Base-by-base conservation (phyloP, 2,329 filamentous ascomycete species). In the Colletotrichum chlorophyti region DNA sequence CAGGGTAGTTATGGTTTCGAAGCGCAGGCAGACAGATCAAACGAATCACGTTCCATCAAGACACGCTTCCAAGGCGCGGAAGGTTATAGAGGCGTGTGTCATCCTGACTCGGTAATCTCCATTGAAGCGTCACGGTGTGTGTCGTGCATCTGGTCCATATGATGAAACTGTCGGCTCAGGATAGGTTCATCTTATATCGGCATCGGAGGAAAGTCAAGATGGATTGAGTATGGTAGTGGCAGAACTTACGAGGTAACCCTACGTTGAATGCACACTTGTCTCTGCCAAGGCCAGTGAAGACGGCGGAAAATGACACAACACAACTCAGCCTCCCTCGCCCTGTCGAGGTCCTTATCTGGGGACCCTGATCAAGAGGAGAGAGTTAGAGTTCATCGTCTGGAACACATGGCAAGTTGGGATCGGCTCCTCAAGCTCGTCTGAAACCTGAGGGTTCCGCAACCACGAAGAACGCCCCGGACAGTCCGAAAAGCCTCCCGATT, bases 401-500 rank as follows among this genome's bases (percentile, higher is more conserved):
- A 59, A 43, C 51, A 40, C 12, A 15, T 34, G 17, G 37, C 34
- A 37, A 59, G 27, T 23, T 37, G n/a, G 31, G 19, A 38, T 43
- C 55, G n/a, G n/a, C n/a, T n/a, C n/a, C n/a, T n/a, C n/a, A 45
- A 59, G 54, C 55, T 19, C 19, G 43, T 38, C 43, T 59, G 55
- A 49, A 55, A 55, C 50, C 50, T 15, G n/a, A n/a, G n/a, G n/a
- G n/a, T n/a, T n/a, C 42, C 31, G 41, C 32, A 24, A 23, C 41
- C 34, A 15, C 27, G 27, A 19, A 47, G 19, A 37, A 14, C 31
- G 27, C 35, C 21, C 43, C 37, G 32, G 17, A 26, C 9, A 34
- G 19, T 17, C 48, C 38, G 15, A 27, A 31, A 23, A 9, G 29
- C n/a, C n/a, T n/a, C n/a, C n/a, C n/a, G n/a, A n/a, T n/a, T n/a